phyloP scores from a whole-genome alignment of 75 land plant genomes.

The Picea glauca region DNA sequence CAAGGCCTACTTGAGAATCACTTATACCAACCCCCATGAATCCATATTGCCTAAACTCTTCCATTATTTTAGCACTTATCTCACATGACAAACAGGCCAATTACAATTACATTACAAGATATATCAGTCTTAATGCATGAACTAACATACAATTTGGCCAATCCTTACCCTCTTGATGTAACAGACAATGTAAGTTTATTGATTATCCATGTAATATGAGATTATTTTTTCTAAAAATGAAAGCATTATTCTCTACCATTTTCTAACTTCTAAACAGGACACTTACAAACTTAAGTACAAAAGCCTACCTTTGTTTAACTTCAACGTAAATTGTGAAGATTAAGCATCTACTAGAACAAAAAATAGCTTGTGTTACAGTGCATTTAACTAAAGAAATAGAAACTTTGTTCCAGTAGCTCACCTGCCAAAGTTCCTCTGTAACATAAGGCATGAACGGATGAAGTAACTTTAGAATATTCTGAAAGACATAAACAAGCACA shows the following conservation, averaged over 20 bases:
- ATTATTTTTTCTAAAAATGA: no score
- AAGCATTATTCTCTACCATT: not conserved
- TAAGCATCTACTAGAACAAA: not conserved
- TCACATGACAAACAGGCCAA: no score
- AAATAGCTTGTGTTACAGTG: not conserved
- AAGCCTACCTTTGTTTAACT: not conserved
- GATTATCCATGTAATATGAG: no score
- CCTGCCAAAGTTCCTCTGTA: conserved; percentile 98
- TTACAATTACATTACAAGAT: no score
- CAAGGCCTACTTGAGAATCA: no score
- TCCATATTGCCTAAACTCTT: no score
- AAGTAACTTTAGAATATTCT: conserved; percentile 70
- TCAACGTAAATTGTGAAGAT: not conserved
- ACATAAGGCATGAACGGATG: conserved; percentile 99
- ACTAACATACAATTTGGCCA: no score
- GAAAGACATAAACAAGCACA: conserved; percentile 81
- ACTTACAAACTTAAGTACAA: not conserved
- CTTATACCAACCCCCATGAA: no score
- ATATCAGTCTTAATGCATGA: no score
- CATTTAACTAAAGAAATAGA: not conserved
- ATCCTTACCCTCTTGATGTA: no score
- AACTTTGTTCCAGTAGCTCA: conserved; percentile 11
- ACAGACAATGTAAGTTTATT: no score
- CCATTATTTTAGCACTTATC: no score
- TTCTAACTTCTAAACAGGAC: not conserved